These are phyloP conservation scores for Coemansia aciculifera DNA, from an alignment of 192 early-diverging fungal species.

Conservation along the genomic window DNA sequence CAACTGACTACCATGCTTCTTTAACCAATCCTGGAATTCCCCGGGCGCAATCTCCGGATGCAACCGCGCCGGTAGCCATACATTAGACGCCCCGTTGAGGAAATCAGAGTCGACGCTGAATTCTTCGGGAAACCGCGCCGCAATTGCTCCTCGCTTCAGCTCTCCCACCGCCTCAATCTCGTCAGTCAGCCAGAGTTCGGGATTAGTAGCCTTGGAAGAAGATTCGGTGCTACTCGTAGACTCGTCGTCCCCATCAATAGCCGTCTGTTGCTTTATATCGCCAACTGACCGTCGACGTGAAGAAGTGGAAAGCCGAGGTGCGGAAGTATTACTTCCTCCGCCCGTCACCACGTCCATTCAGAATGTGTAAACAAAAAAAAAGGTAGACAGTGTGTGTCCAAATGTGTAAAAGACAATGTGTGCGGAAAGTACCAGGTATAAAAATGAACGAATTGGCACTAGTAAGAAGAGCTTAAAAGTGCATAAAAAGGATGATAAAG, in stretches of 20 bases:
- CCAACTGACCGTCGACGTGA: slow-evolving; percentile 19
- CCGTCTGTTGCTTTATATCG: slow-evolving; percentile 11
- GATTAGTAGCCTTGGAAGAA: not conserved
- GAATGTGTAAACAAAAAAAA: slow-evolving; percentile 1
- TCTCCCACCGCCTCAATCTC: slow-evolving; percentile 54
- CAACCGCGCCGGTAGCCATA: slow-evolving; percentile 60
- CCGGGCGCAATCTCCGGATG: slow-evolving; percentile 60
- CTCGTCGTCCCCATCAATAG: not conserved
- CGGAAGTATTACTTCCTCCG: not conserved
- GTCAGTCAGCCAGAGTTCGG: slow-evolving; percentile 37
- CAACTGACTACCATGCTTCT: slow-evolving; percentile 50
- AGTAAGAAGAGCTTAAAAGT: not conserved
- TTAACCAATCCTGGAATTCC: slow-evolving; percentile 57
- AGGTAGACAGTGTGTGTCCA: not conserved
- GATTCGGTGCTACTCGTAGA: slow-evolving; percentile 2
- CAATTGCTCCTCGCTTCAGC: slow-evolving; percentile 55
- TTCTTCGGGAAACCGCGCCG: slow-evolving; percentile 57
- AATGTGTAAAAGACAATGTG: not conserved
- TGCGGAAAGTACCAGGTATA: not conserved
- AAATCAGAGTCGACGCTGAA: slow-evolving; percentile 52
- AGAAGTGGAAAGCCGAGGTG: slow-evolving; percentile 1
- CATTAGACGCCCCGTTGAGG: slow-evolving; percentile 43
- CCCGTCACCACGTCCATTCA: slow-evolving; percentile 1
- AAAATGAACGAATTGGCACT: not conserved
- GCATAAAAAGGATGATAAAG: not conserved